These are phyloP conservation scores for Phytomonas sp. DNA, from an alignment of 208 protist genomes.

Conservation along the genomic window DNA sequence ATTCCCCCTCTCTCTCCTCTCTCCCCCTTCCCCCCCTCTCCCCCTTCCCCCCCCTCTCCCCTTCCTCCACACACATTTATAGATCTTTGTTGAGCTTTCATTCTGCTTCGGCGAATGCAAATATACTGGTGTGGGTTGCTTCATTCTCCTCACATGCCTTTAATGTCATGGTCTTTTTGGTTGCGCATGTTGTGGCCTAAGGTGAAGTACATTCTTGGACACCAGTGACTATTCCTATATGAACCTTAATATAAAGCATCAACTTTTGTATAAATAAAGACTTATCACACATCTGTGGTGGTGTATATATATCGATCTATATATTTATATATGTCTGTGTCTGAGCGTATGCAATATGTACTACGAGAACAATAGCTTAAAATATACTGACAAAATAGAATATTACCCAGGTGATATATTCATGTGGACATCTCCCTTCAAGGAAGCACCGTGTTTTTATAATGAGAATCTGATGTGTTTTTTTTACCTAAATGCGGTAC, in stretches of 20 bases:
- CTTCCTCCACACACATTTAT: neutral
- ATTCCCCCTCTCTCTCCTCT: neutral
- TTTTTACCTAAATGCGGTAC: neutral
- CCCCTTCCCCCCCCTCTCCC: neutral
- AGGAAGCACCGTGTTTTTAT: neutral
- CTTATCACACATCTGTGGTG: neutral
- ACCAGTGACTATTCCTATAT: neutral
- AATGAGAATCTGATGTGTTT: neutral
- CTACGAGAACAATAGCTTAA: neutral
- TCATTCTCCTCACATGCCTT: neutral
- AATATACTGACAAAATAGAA: neutral
- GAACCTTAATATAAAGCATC: neutral
- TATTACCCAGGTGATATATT: neutral
- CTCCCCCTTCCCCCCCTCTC: conserved; percentile 3
- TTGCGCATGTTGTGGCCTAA: neutral
- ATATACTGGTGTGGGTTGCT: neutral
- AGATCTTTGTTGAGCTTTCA: neutral
- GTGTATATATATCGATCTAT: neutral
- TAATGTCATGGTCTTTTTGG: neutral
- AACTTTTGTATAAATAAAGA: neutral
- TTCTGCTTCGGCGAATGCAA: neutral
- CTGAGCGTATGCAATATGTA: neutral
- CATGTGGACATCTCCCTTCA: neutral
- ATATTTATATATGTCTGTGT: neutral
- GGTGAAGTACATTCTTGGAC: neutral